Percentiles rank a stretch among this genome's conserved stretches.
These are phyloP conservation scores for Bipolaris zeicola DNA, from an alignment of 2,329 filamentous ascomycete species.

Conservation along the genomic window DNA sequence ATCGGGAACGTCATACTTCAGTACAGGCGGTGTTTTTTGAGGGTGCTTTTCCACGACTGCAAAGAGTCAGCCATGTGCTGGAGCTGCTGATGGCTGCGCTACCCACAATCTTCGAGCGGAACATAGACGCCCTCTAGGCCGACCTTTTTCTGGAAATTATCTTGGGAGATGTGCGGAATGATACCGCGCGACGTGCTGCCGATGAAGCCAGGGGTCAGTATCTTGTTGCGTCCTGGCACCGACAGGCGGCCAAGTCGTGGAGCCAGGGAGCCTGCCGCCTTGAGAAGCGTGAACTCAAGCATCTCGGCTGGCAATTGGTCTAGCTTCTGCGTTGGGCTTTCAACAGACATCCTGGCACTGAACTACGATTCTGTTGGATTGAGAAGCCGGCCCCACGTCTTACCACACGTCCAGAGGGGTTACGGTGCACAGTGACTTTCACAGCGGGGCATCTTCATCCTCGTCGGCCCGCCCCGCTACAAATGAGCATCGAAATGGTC, in stretches of 20 bases:
- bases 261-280: constrained; percentile 46
- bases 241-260: constrained; percentile 72
- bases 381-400: not conserved
- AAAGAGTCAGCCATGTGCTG: constrained; percentile 44
- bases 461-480: not conserved
- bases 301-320: constrained; percentile 48
- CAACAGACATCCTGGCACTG: constrained; percentile 15
- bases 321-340: constrained; percentile 14
- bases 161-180: constrained; percentile 86
- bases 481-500: constrained; percentile 11
- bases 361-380: not conserved
- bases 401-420: not conserved
- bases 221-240: constrained; percentile 65
- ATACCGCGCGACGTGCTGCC: constrained; percentile 80
- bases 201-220: constrained; percentile 84
- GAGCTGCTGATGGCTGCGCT: not conserved
- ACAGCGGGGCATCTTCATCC: constrained; percentile 11
- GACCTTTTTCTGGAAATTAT: constrained; percentile 72
- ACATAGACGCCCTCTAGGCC: constrained; percentile 74
- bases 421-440: not conserved
- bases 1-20: constrained; percentile 53
- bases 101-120: constrained; percentile 90
- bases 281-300: constrained; percentile 53
- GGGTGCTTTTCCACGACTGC: constrained; percentile 67
- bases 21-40: constrained; percentile 57